Evolutionary conservation across 225 moss, liverwort and hornwort genomes (phyloP).

Genomic region (Marchantia polymorpha): DNA sequence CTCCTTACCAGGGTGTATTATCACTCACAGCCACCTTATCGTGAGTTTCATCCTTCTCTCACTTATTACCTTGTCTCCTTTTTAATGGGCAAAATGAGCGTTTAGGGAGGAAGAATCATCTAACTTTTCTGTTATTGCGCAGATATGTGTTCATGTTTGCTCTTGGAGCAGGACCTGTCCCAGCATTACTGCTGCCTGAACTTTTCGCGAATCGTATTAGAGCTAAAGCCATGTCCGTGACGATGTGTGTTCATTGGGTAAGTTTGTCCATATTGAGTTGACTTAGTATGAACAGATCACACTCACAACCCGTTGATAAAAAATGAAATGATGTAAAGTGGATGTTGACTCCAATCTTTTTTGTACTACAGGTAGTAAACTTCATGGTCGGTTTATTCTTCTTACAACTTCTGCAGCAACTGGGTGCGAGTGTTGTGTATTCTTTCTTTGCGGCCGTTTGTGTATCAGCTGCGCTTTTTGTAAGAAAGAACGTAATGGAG

Average conservation of each 20-base stretch:
- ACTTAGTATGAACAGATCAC: too few species aligned
- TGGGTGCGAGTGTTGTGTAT: conserved; percentile 65
- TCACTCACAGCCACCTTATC: conserved; percentile 36
- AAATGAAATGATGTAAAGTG: too few species aligned
- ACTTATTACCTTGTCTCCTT: neutral
- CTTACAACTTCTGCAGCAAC: conserved; percentile 58
- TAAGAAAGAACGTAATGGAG: conserved; percentile 61
- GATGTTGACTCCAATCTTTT: neutral
- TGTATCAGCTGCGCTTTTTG: conserved; percentile 56
- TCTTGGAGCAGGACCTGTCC: conserved; percentile 86
- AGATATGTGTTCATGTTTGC: conserved; percentile 96
- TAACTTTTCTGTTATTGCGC: conserved; percentile 1
- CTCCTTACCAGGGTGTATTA: conserved; percentile 38
- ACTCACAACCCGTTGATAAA: too few species aligned
- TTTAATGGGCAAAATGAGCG: neutral
- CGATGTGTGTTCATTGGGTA: conserved; percentile 94
- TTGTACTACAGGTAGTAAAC: conserved; percentile 52
- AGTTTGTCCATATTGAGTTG: neutral
- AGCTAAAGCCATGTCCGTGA: conserved; percentile 82
- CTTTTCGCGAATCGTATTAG: conserved; percentile 81
- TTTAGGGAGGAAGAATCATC: neutral
- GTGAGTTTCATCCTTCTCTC: conserved; percentile 1
- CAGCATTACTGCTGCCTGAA: conserved; percentile 76
- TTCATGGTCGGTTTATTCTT: conserved; percentile 78
- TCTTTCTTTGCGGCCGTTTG: conserved; percentile 64